Evolutionary conservation across 208 protist species (phyloP), one percentile per base, ranked within the genome.

Genomic region (Giardia muris): DNA sequence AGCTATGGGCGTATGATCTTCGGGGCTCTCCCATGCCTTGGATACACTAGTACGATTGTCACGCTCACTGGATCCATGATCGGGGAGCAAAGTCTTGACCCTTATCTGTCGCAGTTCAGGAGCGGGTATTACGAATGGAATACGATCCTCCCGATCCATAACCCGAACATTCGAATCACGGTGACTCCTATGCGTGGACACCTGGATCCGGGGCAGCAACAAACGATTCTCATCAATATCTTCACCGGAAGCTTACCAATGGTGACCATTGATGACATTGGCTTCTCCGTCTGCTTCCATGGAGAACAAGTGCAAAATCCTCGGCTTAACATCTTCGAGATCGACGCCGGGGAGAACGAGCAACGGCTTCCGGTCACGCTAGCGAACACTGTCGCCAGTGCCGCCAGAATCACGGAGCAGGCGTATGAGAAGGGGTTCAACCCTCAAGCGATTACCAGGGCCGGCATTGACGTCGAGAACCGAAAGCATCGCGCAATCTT

Each of bases 121-220:
- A 90, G 1, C 2, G 87, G 87, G 19, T 1, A 90, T 47, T 47
- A 47, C 30, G 87, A 90, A 47, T 90, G 87, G 87, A 30, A 44
- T 39, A 4, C 48, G 42, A 90, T 47, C 1, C 1, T 47, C 4
- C 43, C 10, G 0, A 0, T 2, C 43, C 2, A 0, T 67, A 90
- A 90, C 87, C 10, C 2, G 45, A 47, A 90, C 45, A 4, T 90
- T 39, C 2, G 43, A 0, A 90, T 90, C 2, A 48, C n/a, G 2
- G 10, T 90, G 0, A 2, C 4, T 2, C 87, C 87, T 22, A 44
- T 67, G 2, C 19, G 2, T 47, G 87, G 87, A 1, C 4, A n/a
- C 2, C 43, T 90, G 2, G 4, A 44, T 43, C 4, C 4, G 0
- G 44, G 44, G 2, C 0, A 90, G 44, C 46, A 0, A 2, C n/a